Percentiles rank a stretch among this genome's conserved stretches.
Conservation (phyloP, 352 stramenopile genomes). For the Pythium oligandrum region DNA sequence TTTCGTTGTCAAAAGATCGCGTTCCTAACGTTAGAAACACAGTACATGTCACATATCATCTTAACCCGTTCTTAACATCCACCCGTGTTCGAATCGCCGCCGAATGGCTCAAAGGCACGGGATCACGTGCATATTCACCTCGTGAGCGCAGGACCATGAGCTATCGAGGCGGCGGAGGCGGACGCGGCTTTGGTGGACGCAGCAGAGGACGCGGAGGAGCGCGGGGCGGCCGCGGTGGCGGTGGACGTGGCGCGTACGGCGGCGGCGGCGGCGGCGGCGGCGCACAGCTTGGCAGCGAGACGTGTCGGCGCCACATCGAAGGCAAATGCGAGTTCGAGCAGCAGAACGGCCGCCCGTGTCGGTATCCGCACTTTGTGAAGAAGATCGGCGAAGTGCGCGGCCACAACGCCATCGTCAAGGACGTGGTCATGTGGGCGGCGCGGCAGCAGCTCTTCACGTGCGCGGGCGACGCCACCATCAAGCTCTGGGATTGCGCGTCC, state of each 20-base stretch:
- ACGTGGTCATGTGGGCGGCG: slow-evolving; percentile 70
- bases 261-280: slow-evolving; percentile 25
- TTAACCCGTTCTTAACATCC: no score
- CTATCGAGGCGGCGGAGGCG: no score
- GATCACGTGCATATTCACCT: no score
- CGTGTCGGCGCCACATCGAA: slow-evolving; percentile 62
- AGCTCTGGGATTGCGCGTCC: slow-evolving; percentile 79
- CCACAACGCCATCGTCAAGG: slow-evolving; percentile 67
- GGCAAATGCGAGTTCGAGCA: slow-evolving; percentile 59
- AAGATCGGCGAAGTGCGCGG: slow-evolving; percentile 78
- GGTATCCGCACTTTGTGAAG: slow-evolving; percentile 79
- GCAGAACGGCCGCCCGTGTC: slow-evolving; percentile 50
- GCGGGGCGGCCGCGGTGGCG: slow-evolving; percentile 31
- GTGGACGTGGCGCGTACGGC: slow-evolving; percentile 21
- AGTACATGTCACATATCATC: no score
- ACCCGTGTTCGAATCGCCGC: no score
- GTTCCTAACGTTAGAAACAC: no score
- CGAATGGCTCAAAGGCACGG: no score
- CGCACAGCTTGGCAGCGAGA: slow-evolving; percentile 46
- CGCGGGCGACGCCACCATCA: slow-evolving; percentile 60
- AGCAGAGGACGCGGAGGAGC: not conserved
- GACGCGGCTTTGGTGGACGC: no score
- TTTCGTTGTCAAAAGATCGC: no score
- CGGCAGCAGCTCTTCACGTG: slow-evolving; percentile 79
- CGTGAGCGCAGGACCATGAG: no score